Percentiles rank a stretch among this genome's conserved stretches.
phyloP scores from a whole-genome alignment of 2,329 filamentous ascomycete species.

The Nemania sp. region DNA sequence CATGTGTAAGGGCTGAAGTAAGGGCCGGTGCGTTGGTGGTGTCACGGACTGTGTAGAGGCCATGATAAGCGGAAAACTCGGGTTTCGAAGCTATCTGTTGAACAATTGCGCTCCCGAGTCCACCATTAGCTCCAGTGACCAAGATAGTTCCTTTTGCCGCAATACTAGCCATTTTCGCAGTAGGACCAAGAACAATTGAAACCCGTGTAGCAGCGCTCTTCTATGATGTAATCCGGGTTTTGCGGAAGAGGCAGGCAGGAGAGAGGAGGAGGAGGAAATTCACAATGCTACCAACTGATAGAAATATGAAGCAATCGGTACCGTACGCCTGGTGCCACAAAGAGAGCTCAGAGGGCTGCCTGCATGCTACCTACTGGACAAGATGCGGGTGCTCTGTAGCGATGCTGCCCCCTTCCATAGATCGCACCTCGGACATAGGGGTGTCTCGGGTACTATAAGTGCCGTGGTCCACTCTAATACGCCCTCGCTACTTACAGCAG shows the following conservation, averaged over 20 bases:
- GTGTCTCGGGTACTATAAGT: too few species aligned
- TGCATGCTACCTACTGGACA: too few species aligned
- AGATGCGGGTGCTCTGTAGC: too few species aligned
- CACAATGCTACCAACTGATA: background rate
- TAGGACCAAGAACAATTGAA: background rate
- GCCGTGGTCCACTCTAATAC: too few species aligned
- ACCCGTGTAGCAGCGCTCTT: background rate
- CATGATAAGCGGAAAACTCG: conserved; percentile 15
- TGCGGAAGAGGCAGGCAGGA: background rate
- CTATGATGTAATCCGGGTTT: background rate
- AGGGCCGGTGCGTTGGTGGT: background rate
- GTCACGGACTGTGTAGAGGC: conserved; percentile 24
- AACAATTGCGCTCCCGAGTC: conserved; percentile 22
- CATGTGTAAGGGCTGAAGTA: background rate
- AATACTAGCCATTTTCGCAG: background rate
- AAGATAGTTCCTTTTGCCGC: conserved; percentile 14
- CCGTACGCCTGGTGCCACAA: background rate
- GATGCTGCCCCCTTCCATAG: too few species aligned
- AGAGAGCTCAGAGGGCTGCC: too few species aligned
- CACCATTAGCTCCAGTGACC: conserved; percentile 28
- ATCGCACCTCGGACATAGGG: too few species aligned
- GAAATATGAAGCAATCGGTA: background rate
- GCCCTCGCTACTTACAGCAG: too few species aligned
- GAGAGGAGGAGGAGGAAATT: too few species aligned
- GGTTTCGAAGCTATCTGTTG: conserved; percentile 4